Conservation (phyloP, 23 red algal genomes). For the Chondrus crispus region DNA sequence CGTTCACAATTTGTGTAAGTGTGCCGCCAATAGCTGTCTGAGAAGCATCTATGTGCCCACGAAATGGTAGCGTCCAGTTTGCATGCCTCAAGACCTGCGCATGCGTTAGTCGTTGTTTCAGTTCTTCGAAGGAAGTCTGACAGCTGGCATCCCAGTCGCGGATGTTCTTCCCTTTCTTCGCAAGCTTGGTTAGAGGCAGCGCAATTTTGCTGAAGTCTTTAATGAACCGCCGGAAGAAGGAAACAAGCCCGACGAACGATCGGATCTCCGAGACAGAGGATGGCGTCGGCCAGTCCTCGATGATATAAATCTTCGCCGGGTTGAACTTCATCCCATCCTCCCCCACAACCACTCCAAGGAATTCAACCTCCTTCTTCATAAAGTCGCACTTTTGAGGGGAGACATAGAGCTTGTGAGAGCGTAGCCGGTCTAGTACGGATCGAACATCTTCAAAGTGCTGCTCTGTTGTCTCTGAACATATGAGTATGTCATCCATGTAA, state of each 20-base stretch:
- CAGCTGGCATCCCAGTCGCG: not conserved
- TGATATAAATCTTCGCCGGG: not conserved
- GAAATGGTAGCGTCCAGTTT: not conserved
- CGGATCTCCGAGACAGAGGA: not conserved
- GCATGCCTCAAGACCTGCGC: not conserved
- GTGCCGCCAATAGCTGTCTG: not conserved
- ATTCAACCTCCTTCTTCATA: not conserved
- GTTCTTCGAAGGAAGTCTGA: not conserved
- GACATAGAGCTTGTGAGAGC: not conserved
- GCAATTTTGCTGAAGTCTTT: not conserved
- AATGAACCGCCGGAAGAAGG: slow-evolving; percentile 27
- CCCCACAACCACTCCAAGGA: not conserved
- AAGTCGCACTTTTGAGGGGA: not conserved
- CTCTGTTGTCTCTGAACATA: not conserved
- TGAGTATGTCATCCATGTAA: slow-evolving; percentile 18
- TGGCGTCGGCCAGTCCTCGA: slow-evolving; percentile 1
- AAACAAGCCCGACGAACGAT: not conserved
- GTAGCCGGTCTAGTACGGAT: not conserved
- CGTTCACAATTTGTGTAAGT: not conserved
- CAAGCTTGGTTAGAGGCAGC: not conserved
- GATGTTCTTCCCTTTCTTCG: not conserved
- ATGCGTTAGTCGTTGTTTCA: not conserved
- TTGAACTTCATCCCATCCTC: not conserved
- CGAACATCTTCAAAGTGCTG: not conserved
- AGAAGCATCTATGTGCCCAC: not conserved